phyloP scores from a whole-genome alignment of 495 filamentous ascomycete species.

The Chaetomium tenue region DNA sequence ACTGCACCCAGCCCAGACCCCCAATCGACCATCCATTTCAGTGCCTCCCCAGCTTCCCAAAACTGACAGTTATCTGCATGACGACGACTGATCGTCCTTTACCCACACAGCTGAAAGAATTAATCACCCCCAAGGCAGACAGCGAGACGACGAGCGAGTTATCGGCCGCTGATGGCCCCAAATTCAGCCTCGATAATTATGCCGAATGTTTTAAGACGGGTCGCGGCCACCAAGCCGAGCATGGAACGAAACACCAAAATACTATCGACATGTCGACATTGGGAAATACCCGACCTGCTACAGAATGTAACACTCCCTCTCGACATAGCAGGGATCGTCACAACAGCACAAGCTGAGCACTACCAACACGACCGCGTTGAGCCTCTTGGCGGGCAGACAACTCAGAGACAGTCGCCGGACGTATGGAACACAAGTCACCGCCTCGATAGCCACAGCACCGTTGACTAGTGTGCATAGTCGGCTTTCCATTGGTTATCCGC shows the following conservation, averaged over 20 bases:
- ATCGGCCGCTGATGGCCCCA: constrained; percentile 1
- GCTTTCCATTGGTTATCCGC: background rate
- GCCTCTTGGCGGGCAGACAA: constrained; percentile 1
- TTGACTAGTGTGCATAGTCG: background rate
- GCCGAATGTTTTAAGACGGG: background rate
- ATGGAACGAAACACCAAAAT: background rate
- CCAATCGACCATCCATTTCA: too few species aligned
- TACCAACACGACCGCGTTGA: background rate
- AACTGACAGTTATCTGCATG: background rate
- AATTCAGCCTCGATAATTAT: constrained; percentile 2
- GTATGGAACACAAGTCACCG: constrained; percentile 7
- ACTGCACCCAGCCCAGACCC: background rate
- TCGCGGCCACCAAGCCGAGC: background rate
- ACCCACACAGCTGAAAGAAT: background rate
- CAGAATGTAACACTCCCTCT: background rate
- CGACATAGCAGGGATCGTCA: background rate
- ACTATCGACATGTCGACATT: background rate
- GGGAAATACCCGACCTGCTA: background rate
- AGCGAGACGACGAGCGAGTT: background rate
- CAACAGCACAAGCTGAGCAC: background rate
- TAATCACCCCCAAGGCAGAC: background rate
- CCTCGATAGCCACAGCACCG: background rate
- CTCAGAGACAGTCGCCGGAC: constrained; percentile 4
- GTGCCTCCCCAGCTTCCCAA: background rate
- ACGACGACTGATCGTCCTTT: background rate